Evolutionary conservation across 2,329 filamentous ascomycete species (phyloP).

Genomic region (Chalara sp.): DNA sequence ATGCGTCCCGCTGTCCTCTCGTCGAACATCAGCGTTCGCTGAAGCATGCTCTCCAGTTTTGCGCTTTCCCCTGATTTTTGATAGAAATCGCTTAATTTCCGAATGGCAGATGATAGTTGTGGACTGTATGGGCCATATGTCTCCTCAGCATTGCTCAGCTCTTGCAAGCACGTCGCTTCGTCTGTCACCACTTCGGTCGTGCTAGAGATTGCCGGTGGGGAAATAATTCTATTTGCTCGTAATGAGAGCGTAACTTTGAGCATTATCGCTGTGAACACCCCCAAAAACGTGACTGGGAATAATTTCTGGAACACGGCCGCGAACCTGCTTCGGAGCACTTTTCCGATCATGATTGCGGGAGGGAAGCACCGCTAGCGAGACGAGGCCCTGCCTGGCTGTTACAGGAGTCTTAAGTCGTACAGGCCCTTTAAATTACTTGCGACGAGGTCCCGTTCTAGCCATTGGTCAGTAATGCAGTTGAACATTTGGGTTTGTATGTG

Average conservation of each 20-base stretch:
- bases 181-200: not conserved
- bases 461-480: no score
- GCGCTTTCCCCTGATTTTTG: not conserved
- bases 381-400: not conserved
- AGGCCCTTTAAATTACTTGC: no score
- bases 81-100: not conserved
- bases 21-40: conserved; percentile 1
- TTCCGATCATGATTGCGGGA: not conserved
- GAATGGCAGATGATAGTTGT: conserved; percentile 1
- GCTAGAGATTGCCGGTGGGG: not conserved
- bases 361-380: not conserved
- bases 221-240: conserved; percentile 1
- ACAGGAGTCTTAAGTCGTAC: no score
- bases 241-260: not conserved
- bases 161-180: conserved; percentile 1
- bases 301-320: not conserved
- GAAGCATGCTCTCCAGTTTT: conserved; percentile 1
- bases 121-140: conserved; percentile 1
- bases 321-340: not conserved
- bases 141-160: not conserved
- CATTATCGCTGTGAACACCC: not conserved
- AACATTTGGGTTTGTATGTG: no score
- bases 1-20: conserved; percentile 1
- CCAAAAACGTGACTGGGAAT: not conserved
- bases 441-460: no score